Percentiles rank a stretch among this genome's conserved stretches.
Evolutionary conservation across 495 filamentous ascomycete species (phyloP).

Genomic region (Ascobolus immersus): DNA sequence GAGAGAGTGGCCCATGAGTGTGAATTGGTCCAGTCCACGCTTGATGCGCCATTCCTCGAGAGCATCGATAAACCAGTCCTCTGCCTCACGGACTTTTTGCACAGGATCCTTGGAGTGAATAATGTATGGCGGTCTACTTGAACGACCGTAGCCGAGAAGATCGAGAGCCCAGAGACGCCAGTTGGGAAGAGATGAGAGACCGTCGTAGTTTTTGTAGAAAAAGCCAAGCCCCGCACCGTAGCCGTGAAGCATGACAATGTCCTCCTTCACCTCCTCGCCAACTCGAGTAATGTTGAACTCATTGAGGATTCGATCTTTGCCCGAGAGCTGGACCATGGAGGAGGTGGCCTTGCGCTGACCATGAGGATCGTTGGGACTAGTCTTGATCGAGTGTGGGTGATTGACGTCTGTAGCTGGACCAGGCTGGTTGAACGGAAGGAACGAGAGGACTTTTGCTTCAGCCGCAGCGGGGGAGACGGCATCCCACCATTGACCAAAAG

Average conservation of each 20-base stretch:
- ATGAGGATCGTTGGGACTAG: constrained; percentile 43
- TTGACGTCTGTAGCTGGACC: constrained; percentile 12
- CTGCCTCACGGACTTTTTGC: constrained; percentile 67
- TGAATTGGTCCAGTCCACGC: constrained; percentile 75
- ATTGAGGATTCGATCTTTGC: constrained; percentile 68
- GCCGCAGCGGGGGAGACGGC: constrained; percentile 55
- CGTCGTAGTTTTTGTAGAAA: constrained; percentile 94
- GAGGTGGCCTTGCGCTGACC: constrained; percentile 71
- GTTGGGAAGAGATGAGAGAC: constrained; percentile 43
- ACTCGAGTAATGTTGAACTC: constrained; percentile 76
- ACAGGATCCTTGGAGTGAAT: constrained; percentile 59
- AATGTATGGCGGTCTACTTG: constrained; percentile 54
- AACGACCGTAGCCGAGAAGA: constrained; percentile 83
- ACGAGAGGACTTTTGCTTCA: constrained; percentile 72
- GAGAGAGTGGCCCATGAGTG: constrained; percentile 65
- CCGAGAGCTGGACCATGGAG: constrained; percentile 56
- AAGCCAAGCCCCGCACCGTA: constrained; percentile 91
- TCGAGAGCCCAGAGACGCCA: constrained; percentile 87
- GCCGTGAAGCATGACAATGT: constrained; percentile 91
- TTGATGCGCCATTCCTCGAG: constrained; percentile 84
- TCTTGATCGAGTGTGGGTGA: constrained; percentile 20
- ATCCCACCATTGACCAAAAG: constrained; percentile 84
- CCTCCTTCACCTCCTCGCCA: constrained; percentile 49
- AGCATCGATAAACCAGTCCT: constrained; percentile 88
- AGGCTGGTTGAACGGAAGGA: constrained; percentile 50